phyloP scores from a whole-genome alignment of 345 rosid genomes.

The Eutrema japonicum region DNA sequence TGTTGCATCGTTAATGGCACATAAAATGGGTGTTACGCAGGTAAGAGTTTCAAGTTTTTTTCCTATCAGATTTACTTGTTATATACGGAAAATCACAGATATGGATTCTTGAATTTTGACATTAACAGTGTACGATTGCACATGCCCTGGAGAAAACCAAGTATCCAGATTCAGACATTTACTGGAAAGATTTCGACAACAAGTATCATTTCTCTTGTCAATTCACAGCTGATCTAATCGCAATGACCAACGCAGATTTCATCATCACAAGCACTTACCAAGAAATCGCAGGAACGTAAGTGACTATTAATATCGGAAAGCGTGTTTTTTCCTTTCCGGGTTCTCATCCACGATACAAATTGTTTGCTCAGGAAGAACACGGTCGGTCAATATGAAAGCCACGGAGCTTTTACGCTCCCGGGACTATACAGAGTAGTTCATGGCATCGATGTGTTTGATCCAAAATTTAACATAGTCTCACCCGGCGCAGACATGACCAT shows the following conservation, averaged over 20 bases:
- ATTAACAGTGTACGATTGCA: conserved; percentile 91
- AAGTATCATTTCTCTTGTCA: conserved; percentile 99
- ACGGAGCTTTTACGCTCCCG: conserved; percentile 86
- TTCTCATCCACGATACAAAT: no score
- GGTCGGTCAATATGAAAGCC: conserved; percentile 99
- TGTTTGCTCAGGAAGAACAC: conserved; percentile 71
- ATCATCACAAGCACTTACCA: conserved; percentile 98
- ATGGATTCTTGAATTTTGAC: conserved; percentile 21
- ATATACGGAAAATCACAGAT: conserved; percentile 17
- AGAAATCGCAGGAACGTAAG: conserved; percentile 99
- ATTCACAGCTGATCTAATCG: conserved; percentile 93
- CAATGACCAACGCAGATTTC: conserved; percentile 97
- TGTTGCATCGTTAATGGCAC: conserved; percentile 90
- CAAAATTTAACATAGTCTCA: conserved; percentile 97
- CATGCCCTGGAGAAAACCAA: conserved; percentile 99
- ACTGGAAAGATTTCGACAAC: conserved; percentile 90
- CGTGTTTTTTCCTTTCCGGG: neutral
- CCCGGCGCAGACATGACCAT: conserved; percentile 98
- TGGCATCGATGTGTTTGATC: conserved; percentile 96
- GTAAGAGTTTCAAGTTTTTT: conserved; percentile 45
- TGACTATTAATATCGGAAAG: neutral
- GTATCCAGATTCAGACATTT: conserved; percentile 98
- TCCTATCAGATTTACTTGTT: neutral
- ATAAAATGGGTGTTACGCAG: conserved; percentile 94
- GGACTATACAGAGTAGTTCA: conserved; percentile 93